Percentiles rank a stretch among this genome's conserved stretches.
These are phyloP conservation scores for Ganoderma multipileum DNA, from an alignment of 1,284 basidiomycete genomes.

Conservation along the genomic window DNA sequence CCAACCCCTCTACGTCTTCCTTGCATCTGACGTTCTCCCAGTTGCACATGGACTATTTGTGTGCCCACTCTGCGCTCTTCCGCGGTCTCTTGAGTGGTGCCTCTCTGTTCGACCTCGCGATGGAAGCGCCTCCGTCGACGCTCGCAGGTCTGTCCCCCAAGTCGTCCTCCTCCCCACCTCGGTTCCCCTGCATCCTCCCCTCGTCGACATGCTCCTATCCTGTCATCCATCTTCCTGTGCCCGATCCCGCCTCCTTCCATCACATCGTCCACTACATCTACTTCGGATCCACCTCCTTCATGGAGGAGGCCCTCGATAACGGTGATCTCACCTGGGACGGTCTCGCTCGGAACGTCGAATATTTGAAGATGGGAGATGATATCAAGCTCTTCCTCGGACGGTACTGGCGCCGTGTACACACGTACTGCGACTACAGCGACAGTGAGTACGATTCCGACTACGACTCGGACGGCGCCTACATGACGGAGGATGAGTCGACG, in stretches of 20 bases:
- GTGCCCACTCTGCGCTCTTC: conserved; percentile 75
- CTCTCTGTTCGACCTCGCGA: conserved; percentile 64
- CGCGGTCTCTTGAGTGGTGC: conserved; percentile 71
- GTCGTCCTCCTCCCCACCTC: conserved; percentile 50
- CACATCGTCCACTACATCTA: conserved; percentile 82
- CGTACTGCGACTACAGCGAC: conserved; percentile 40
- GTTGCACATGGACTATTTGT: conserved; percentile 78
- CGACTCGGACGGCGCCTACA: conserved; percentile 39
- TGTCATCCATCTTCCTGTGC: conserved; percentile 75
- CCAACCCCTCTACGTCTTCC: background rate
- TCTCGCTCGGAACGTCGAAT: conserved; percentile 82
- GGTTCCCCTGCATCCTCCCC: conserved; percentile 69
- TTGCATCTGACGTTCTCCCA: conserved; percentile 37
- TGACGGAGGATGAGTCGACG: conserved; percentile 33
- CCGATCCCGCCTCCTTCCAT: conserved; percentile 75
- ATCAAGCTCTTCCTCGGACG: conserved; percentile 72
- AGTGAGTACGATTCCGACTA: conserved; percentile 38
- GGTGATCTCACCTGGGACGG: conserved; percentile 78
- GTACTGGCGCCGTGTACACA: conserved; percentile 60
- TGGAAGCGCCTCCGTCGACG: conserved; percentile 34
- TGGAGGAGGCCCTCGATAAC: conserved; percentile 64
- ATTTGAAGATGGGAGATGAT: conserved; percentile 71
- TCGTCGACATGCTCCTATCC: conserved; percentile 64
- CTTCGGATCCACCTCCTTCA: conserved; percentile 66
- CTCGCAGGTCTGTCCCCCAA: conserved; percentile 31